phyloP scores from a whole-genome alignment of 768 basidiomycete genomes.

The Rhodotorula babjevae region DNA sequence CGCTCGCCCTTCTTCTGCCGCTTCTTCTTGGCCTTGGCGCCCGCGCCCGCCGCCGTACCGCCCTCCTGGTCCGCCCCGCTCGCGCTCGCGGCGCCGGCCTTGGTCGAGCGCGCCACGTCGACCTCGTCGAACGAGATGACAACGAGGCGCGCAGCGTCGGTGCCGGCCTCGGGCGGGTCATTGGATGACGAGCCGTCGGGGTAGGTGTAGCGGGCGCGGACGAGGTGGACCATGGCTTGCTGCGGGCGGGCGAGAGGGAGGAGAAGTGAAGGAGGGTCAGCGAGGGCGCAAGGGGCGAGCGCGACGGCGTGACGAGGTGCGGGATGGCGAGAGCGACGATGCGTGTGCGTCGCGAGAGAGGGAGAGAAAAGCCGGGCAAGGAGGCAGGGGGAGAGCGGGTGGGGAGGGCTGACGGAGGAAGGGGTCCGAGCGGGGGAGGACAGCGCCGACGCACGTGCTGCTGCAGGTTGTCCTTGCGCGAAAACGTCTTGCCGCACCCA shows the following conservation, averaged over 20 bases:
- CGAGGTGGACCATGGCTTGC: slow-evolving; percentile 31
- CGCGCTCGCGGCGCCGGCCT: not conserved
- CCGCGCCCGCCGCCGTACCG: too few relatives aligned
- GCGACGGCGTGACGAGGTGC: too few relatives aligned
- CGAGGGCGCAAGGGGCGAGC: too few relatives aligned
- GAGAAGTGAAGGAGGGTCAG: too few relatives aligned
- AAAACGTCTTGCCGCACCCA: slow-evolving; percentile 68
- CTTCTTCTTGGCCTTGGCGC: not conserved
- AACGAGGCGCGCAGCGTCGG: not conserved
- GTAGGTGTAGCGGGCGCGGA: slow-evolving; percentile 21
- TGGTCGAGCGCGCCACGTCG: slow-evolving; percentile 7
- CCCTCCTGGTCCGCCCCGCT: not conserved
- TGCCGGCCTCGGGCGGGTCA: slow-evolving; percentile 17
- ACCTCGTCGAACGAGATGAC: slow-evolving; percentile 17
- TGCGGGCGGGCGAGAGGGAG: not conserved
- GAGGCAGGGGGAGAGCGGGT: too few relatives aligned
- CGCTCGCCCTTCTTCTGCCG: not conserved
- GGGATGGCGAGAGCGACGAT: too few relatives aligned
- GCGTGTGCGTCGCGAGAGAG: too few relatives aligned
- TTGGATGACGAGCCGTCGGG: slow-evolving; percentile 19
- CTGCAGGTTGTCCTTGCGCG: slow-evolving; percentile 72
- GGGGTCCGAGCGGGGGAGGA: not conserved
- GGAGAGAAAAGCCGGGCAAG: too few relatives aligned
- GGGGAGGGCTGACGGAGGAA: too few relatives aligned
- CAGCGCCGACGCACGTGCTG: slow-evolving; percentile 53